A percentile compares a stretch with the other conserved stretches of the same genome.
These are phyloP conservation scores for Aspergillus sclerotialis DNA, from an alignment of 2,329 filamentous ascomycete species.

Conservation along the genomic window DNA sequence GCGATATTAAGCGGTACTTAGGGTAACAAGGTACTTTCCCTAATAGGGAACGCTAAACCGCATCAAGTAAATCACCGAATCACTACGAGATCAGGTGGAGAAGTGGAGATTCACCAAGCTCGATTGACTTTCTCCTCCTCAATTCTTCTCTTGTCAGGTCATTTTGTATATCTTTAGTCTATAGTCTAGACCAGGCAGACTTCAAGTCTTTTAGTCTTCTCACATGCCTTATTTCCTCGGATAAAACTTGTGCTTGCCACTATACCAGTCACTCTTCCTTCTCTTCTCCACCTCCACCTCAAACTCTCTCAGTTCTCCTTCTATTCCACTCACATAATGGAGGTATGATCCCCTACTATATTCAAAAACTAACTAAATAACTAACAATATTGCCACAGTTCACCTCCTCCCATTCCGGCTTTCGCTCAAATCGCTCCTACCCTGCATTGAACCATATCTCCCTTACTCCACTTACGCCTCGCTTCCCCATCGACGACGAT, in stretches of 20 bases:
- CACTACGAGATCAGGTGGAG: no score
- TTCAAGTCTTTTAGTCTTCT: no score
- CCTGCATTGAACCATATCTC: conserved; percentile 55
- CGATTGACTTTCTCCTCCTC: no score
- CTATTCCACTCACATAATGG: conserved; percentile 11
- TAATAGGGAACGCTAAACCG: no score
- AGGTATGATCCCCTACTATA: conserved; percentile 11
- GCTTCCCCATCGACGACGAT: conserved; percentile 47
- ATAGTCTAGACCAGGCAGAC: no score
- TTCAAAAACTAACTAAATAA: conserved; percentile 1
- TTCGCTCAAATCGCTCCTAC: conserved; percentile 47
- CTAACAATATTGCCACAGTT: conserved; percentile 12
- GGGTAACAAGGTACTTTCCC: no score
- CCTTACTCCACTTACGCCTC: conserved; percentile 52
- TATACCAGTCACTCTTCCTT: neutral
- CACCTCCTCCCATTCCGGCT: conserved; percentile 19
- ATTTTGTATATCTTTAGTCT: no score
- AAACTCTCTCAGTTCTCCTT: neutral
- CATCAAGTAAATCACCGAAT: no score
- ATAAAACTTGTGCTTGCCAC: conserved; percentile 3
- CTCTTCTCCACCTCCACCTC: conserved; percentile 3
- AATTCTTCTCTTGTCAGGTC: no score
- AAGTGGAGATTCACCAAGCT: no score
- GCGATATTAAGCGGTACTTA: no score
- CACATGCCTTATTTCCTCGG: conserved; percentile 8